Conservation (phyloP, 148 eudicot genomes). For the Rhododendron ferrugineum region DNA sequence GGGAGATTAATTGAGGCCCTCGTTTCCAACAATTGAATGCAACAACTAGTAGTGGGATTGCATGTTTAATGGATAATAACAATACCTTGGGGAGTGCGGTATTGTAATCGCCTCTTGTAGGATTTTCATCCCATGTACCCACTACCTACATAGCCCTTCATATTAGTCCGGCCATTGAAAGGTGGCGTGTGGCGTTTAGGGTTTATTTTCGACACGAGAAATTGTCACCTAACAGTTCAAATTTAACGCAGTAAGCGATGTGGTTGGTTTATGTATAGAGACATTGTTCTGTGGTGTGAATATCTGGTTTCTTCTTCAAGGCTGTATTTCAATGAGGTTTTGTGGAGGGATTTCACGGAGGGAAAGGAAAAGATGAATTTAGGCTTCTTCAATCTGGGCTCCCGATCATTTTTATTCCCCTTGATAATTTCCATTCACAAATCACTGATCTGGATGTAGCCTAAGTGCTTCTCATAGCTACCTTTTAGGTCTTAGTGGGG, state of each 20-base stretch:
- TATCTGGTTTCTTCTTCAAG: not conserved
- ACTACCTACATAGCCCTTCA: not conserved
- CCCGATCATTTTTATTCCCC: not conserved
- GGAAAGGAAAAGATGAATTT: not conserved
- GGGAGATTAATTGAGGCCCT: not conserved
- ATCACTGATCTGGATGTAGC: not conserved
- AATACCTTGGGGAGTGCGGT: not conserved
- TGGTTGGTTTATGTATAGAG: not conserved
- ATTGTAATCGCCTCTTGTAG: not conserved
- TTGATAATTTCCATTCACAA: not conserved
- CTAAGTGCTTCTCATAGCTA: not conserved
- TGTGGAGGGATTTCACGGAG: not conserved
- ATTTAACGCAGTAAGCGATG: not conserved
- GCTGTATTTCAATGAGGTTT: not conserved
- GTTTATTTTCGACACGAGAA: not conserved
- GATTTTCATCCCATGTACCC: not conserved
- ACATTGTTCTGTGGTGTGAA: not conserved
- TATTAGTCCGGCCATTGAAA: not conserved
- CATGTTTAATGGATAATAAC: not conserved
- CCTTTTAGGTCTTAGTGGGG: too few species aligned
- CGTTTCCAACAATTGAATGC: not conserved
- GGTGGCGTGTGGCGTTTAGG: not conserved
- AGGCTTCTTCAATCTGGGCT: not conserved
- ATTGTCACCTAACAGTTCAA: not conserved
- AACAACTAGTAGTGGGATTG: not conserved